Percentiles rank a stretch among this genome's conserved stretches.
Evolutionary conservation across 495 filamentous ascomycete genomes (phyloP).

Genomic region (Penicillium simplicissimum): DNA sequence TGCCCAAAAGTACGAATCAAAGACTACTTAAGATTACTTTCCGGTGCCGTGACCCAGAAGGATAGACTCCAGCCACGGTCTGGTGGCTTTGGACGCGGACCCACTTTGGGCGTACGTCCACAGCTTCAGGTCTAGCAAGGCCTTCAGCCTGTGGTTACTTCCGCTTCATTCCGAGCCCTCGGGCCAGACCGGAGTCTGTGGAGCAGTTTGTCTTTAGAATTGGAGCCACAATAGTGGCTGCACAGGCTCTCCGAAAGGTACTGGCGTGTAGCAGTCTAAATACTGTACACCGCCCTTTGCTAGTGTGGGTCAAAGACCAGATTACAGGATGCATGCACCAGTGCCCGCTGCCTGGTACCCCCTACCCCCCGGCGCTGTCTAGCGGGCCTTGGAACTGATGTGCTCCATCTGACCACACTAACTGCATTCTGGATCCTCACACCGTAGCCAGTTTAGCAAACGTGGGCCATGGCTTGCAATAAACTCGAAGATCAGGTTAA

Average conservation of each 20-base stretch:
- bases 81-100: constrained; percentile 1
- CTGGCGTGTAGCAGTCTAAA: background rate
- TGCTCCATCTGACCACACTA: background rate
- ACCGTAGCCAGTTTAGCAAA: background rate
- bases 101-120: constrained; percentile 10
- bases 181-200: background rate
- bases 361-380: no score
- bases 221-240: background rate
- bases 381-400: background rate
- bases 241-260: background rate
- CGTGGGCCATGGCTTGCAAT: background rate
- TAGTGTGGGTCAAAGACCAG: background rate
- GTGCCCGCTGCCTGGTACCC: no score
- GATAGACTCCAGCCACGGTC: no score
- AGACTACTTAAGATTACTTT: no score
- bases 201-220: background rate
- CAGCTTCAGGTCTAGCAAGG: background rate
- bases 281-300: background rate
- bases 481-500: background rate
- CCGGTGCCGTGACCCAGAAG: no score
- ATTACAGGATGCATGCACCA: no score
- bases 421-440: background rate
- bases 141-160: background rate
- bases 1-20: no score
- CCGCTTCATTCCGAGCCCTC: background rate